Percentiles rank a stretch among this genome's conserved stretches.
phyloP scores from a whole-genome alignment of 2,329 filamentous ascomycete genomes.

The Claviceps quebecensis region DNA sequence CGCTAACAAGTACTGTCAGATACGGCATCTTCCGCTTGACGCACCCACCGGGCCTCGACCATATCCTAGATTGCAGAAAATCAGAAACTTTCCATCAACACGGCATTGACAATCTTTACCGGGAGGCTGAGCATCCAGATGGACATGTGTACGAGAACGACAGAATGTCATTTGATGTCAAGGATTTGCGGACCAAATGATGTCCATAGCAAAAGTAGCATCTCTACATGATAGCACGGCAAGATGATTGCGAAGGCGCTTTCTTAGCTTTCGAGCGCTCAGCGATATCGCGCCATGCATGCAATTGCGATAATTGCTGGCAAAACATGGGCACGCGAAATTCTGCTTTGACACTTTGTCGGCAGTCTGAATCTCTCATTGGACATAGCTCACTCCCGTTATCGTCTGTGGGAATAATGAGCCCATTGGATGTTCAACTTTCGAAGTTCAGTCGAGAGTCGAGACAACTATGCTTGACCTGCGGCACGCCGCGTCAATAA shows the following conservation, averaged over 20 bases:
- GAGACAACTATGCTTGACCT: not conserved
- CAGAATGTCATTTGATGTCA: conserved; percentile 45
- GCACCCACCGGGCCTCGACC: conserved; percentile 75
- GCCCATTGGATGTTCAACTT: not conserved
- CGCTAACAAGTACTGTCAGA: conserved; percentile 26
- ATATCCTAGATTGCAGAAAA: conserved; percentile 68
- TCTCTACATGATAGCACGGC: too few species aligned
- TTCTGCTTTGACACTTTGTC: not conserved
- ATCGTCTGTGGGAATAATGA: not conserved
- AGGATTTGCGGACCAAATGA: conserved; percentile 31
- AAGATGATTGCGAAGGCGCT: too few species aligned
- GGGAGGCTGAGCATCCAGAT: conserved; percentile 50
- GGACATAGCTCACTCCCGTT: not conserved
- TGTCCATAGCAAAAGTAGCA: too few species aligned
- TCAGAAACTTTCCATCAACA: conserved; percentile 74
- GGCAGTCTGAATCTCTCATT: not conserved
- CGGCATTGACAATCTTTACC: conserved; percentile 56
- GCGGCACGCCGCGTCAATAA: not conserved
- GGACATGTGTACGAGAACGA: conserved; percentile 59
- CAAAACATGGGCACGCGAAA: not conserved
- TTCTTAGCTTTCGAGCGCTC: not conserved
- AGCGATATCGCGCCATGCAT: not conserved
- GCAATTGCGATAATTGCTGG: not conserved
- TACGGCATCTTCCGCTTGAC: conserved; percentile 90
- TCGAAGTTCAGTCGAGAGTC: not conserved